phyloP scores from a whole-genome alignment of 768 basidiomycete species.

The Erythrobasidium yunnanense region DNA sequence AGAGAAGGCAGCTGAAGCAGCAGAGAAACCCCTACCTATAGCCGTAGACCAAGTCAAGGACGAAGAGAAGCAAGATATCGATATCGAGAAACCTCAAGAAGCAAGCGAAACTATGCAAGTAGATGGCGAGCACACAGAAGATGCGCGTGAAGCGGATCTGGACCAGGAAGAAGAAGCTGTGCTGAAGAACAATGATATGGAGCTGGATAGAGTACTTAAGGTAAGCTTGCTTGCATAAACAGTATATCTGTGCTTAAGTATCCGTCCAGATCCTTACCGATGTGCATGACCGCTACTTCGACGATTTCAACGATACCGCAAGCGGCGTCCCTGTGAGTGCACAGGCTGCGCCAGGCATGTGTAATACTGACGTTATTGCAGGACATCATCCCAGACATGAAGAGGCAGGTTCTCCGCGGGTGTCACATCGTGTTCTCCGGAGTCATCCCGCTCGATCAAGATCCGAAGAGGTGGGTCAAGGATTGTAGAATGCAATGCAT shows the following conservation, averaged over 20 bases:
- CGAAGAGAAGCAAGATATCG: too few relatives aligned
- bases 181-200: constrained; percentile 73
- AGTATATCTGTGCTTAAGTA: background rate
- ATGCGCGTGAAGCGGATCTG: constrained; percentile 43
- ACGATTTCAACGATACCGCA: constrained; percentile 49
- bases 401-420: constrained; percentile 62
- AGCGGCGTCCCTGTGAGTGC: constrained; percentile 44
- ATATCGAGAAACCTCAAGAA: background rate
- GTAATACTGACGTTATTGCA: too few relatives aligned
- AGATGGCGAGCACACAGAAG: constrained; percentile 1
- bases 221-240: constrained; percentile 45
- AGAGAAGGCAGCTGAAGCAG: background rate
- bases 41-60: background rate
- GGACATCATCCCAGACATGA: constrained; percentile 75
- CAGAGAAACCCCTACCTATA: too few relatives aligned
- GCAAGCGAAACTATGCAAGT: background rate
- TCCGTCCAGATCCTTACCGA: constrained; percentile 59
- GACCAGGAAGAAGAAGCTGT: constrained; percentile 54
- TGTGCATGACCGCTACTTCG: constrained; percentile 67
- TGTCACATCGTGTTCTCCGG: constrained; percentile 83
- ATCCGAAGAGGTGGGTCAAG: constrained; percentile 53
- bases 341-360: too few relatives aligned
- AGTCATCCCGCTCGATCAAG: constrained; percentile 78
- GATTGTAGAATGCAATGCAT: too few relatives aligned
- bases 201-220: constrained; percentile 64